Evolutionary conservation across 1,284 basidiomycete genomes (phyloP).

Genomic region (Sporisorium graminicola): DNA sequence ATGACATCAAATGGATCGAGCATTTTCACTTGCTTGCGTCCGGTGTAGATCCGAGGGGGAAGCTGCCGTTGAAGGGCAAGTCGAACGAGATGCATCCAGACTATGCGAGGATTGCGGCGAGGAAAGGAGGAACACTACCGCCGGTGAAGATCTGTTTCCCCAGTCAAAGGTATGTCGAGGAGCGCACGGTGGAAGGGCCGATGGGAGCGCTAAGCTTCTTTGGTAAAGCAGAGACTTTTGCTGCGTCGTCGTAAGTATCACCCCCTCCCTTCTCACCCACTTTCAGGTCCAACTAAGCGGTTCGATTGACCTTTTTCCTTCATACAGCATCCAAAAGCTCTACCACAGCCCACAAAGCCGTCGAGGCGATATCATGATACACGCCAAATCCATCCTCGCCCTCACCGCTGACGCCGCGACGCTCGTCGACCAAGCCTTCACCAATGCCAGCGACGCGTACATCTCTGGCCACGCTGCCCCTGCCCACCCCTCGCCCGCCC

Average conservation of each 20-base stretch:
- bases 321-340: slow-evolving; percentile 32
- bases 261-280: not conserved
- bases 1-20: slow-evolving; percentile 64
- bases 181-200: slow-evolving; percentile 46
- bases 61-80: slow-evolving; percentile 48
- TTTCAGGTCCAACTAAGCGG: not conserved
- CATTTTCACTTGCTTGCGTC: slow-evolving; percentile 62
- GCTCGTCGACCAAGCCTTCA: slow-evolving; percentile 29
- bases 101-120: slow-evolving; percentile 16
- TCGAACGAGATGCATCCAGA: slow-evolving; percentile 30
- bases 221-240: slow-evolving; percentile 56
- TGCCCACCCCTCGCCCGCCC: not conserved
- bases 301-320: not conserved
- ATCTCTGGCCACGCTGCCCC: slow-evolving; percentile 4
- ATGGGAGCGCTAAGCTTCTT: slow-evolving; percentile 63
- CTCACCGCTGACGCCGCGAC: slow-evolving; percentile 13
- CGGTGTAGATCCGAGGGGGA: slow-evolving; percentile 37
- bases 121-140: slow-evolving; percentile 21
- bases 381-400: slow-evolving; percentile 64
- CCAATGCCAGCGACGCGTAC: slow-evolving; percentile 20
- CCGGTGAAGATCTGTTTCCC: slow-evolving; percentile 63
- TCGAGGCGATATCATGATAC: slow-evolving; percentile 66
- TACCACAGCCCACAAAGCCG: slow-evolving; percentile 52
- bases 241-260: slow-evolving; percentile 26
- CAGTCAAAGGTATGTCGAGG: slow-evolving; percentile 52